These are phyloP conservation scores for Tetraselmis striata DNA, from an alignment of 139 green algal genomes.

Conservation along the genomic window DNA sequence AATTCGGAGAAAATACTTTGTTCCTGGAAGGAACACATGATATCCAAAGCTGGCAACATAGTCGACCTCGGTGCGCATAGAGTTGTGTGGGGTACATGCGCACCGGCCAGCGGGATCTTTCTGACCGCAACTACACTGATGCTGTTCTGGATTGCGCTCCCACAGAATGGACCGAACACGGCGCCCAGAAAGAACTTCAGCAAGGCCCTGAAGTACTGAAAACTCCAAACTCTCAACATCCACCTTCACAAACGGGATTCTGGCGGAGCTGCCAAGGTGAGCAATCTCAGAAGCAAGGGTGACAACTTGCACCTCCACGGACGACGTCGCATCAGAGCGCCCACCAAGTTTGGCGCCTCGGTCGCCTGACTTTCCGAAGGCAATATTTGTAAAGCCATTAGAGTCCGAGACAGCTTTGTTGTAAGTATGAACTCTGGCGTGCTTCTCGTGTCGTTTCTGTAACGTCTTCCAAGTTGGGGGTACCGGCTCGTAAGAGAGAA, in stretches of 20 bases:
- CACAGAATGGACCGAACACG: neutral
- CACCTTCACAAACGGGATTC: neutral
- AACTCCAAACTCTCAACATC: neutral
- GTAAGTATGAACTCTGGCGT: neutral
- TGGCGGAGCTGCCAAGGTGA: neutral
- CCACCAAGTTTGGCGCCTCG: neutral
- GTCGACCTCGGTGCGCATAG: neutral
- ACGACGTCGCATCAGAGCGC: neutral
- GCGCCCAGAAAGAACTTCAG: neutral
- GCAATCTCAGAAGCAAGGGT: neutral
- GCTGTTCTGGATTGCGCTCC: neutral
- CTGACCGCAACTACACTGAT: neutral
- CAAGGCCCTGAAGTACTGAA: neutral
- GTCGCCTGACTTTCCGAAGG: neutral
- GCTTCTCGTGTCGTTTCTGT: neutral
- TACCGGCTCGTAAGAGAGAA: neutral
- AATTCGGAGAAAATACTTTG: neutral
- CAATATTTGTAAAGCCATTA: neutral
- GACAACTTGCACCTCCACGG: neutral
- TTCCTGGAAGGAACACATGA: neutral
- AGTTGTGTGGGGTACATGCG: neutral
- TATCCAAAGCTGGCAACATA: neutral
- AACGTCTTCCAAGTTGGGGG: neutral
- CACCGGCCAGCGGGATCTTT: neutral
- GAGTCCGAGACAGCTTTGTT: neutral